phyloP scores from a whole-genome alignment of 2,329 filamentous ascomycete species.

The Colletotrichum plurivorum region DNA sequence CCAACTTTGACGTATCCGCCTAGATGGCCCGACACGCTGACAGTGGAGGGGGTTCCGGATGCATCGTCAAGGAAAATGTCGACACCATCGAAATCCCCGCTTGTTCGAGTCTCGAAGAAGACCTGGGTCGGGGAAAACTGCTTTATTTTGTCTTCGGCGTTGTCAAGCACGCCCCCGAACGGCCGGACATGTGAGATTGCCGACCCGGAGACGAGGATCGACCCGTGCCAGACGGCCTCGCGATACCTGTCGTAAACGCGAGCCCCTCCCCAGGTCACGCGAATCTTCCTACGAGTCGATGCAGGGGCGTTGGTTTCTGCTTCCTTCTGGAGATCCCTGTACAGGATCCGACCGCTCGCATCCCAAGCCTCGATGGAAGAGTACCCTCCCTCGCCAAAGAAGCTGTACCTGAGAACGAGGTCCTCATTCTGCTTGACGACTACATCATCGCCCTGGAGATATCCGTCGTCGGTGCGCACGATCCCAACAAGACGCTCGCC shows the following conservation, averaged over 20 bases:
- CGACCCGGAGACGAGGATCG: constrained; percentile 43
- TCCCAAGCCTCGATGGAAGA: constrained; percentile 49
- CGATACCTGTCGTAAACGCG: constrained; percentile 51
- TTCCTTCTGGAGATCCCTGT: constrained; percentile 46
- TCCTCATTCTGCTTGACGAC: neutral
- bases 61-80: constrained; percentile 41
- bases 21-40: constrained; percentile 44
- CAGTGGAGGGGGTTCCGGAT: constrained; percentile 12
- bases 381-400: constrained; percentile 46
- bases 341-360: constrained; percentile 45
- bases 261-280: constrained; percentile 51
- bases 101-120: constrained; percentile 46
- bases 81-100: constrained; percentile 50
- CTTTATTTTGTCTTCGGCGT: constrained; percentile 42
- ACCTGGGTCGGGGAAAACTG: constrained; percentile 39
- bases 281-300: constrained; percentile 36
- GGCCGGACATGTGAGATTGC: constrained; percentile 41
- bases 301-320: neutral
- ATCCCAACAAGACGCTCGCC: constrained; percentile 48
- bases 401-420: constrained; percentile 43
- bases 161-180: constrained; percentile 46
- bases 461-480: constrained; percentile 37
- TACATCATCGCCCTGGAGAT: constrained; percentile 47
- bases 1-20: constrained; percentile 51
- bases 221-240: constrained; percentile 51